phyloP scores from a whole-genome alignment of 176 grass and related monocot genomes.

The Cymbopogon citratus region DNA sequence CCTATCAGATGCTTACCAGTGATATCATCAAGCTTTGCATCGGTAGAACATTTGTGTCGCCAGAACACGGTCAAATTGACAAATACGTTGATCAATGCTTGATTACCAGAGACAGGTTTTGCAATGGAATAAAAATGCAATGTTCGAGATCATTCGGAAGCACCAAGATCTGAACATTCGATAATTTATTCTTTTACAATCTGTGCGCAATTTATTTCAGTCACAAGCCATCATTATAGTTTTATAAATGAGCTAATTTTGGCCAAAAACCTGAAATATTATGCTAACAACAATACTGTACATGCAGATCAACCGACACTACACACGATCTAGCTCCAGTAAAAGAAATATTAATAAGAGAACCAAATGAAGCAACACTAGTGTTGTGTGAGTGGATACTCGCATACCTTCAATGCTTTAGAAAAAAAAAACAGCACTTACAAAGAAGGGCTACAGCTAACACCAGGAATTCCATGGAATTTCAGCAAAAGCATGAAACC shows the following conservation, averaged over 20 bases:
- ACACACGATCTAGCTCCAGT: background rate
- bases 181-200: background rate
- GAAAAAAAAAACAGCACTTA: background rate
- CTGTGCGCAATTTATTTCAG: background rate
- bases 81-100: too few species aligned
- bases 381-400: background rate
- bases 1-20: too few species aligned
- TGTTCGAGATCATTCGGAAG: background rate
- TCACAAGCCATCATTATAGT: background rate
- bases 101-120: background rate
- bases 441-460: background rate
- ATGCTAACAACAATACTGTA: too few species aligned
- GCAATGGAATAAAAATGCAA: background rate
- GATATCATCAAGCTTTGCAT: background rate
- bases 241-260: too few species aligned
- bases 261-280: too few species aligned
- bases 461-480: background rate
- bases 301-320: background rate
- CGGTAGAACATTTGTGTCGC: background rate
- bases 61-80: background rate
- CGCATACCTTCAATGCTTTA: background rate
- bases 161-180: background rate
- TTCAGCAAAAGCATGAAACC: background rate
- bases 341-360: background rate
- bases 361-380: background rate